A percentile compares a stretch with the other conserved stretches of the same genome.
These are phyloP conservation scores for Scenedesmus sp. DNA, from an alignment of 163 green algal genomes.

Conservation along the genomic window DNA sequence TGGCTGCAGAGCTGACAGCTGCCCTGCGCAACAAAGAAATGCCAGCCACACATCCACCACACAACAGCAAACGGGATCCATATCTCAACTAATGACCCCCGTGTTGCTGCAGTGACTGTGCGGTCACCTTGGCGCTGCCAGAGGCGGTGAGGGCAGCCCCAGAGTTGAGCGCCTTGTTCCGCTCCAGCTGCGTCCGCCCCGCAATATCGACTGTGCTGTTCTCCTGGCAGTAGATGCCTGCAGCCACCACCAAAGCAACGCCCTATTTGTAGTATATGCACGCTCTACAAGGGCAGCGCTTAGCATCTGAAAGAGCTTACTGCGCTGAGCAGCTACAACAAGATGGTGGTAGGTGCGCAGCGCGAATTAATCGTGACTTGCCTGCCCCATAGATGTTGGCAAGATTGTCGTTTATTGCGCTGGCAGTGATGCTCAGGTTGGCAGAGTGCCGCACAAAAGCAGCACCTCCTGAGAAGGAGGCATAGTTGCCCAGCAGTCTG, in stretches of 20 bases:
- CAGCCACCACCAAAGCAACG: neutral
- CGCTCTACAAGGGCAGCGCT: no score
- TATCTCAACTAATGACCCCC: no score
- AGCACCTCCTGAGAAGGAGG: constrained; percentile 3
- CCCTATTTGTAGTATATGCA: neutral
- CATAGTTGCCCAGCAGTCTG: neutral
- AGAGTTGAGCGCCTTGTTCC: neutral
- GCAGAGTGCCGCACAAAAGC: constrained; percentile 8
- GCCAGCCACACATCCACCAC: neutral
- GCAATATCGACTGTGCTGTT: neutral
- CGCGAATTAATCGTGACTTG: neutral
- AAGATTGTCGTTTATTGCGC: neutral
- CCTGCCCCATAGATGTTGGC: constrained; percentile 21
- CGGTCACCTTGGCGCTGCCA: constrained; percentile 4
- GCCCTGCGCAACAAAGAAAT: neutral
- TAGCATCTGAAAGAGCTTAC: no score
- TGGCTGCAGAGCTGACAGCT: neutral
- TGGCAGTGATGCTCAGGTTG: neutral
- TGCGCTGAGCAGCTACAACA: neutral
- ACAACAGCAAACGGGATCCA: neutral
- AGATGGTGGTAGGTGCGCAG: neutral
- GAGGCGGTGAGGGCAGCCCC: neutral
- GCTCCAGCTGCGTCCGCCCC: neutral
- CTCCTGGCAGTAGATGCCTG: constrained; percentile 27
- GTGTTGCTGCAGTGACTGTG: neutral